Base-by-base conservation (phyloP, 495 filamentous ascomycete genomes). In the Filosporella fistucella region DNA sequence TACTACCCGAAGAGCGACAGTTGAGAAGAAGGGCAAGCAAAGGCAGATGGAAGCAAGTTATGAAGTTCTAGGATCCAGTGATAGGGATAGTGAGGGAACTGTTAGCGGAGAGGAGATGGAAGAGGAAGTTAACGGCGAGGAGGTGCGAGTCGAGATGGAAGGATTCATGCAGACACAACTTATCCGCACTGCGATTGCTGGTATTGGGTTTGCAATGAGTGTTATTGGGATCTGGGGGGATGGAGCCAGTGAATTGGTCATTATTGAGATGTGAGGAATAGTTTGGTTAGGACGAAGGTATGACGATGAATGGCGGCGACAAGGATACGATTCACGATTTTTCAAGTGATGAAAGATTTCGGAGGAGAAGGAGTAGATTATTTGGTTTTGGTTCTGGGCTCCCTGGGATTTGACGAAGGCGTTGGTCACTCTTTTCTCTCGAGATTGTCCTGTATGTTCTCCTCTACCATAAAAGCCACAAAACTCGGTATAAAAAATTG, bases 221-320 rank as follows among this genome's bases (percentile, higher is more conserved):
- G 77, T 95, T 32, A 74, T 96, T 18, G 90, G 90, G 1, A 77
- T 95, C 52, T 96, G 90, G 90, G 90, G 90, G 1, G 90, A 96
- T 71, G 84, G 84, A 16, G 69, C 68, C 11, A 43, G 45, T 17
- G 56, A 54, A n/a, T 18, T 52, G 33, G 40, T 55, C 11, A 43
- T 58, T 38, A 49, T 58, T 34, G 47, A 58, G 51, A 52, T 55
- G 47, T 58, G 38, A 57, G 34, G 35, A 16, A 38, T 38, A 21
- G 23, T 35, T 16, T 20, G 5, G 16, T 38, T 30, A 8, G 28
- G 8, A 30, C 28, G 28, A 8, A 8, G 28, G 28, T 8, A n/a
- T n/a, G n/a, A n/a, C n/a, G n/a, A n/a, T n/a, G n/a, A n/a, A n/a
- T n/a, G n/a, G n/a, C n/a, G n/a, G n/a, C n/a, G n/a, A n/a, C n/a